phyloP scores from a whole-genome alignment of 2,329 filamentous ascomycete species.

The Trichoderma afroharzianum region DNA sequence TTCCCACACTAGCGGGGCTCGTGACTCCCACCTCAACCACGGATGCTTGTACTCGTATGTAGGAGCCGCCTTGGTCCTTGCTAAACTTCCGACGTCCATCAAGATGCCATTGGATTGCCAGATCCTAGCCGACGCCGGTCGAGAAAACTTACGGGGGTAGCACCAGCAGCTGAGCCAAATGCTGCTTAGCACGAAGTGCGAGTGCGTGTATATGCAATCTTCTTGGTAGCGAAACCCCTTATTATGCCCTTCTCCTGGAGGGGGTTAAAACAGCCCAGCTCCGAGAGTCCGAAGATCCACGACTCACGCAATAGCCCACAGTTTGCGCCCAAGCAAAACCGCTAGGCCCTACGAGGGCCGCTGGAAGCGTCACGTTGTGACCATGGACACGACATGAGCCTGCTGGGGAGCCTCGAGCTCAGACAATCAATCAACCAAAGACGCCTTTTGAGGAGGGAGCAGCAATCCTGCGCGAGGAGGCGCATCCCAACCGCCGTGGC shows the following conservation, averaged over 20 bases:
- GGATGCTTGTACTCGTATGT: not conserved
- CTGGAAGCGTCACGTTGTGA: not conserved
- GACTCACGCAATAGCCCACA: conserved; percentile 15
- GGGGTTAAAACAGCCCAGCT: not conserved
- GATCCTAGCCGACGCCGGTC: not conserved
- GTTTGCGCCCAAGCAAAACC: conserved; percentile 6
- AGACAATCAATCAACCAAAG: not conserved
- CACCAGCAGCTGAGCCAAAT: not conserved
- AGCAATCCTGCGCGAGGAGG: not conserved
- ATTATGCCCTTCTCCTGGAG: not conserved
- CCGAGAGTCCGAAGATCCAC: conserved; percentile 12
- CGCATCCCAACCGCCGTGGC: not conserved
- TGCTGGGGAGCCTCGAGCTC: not conserved
- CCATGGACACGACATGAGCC: not conserved
- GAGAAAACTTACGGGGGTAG: not conserved
- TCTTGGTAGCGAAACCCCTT: not conserved
- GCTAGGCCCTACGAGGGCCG: conserved; percentile 7
- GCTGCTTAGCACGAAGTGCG: not conserved
- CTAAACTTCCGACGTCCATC: conserved; percentile 1
- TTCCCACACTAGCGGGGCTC: not conserved
- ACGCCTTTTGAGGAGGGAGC: not conserved
- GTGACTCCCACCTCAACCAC: not conserved
- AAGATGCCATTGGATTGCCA: not conserved
- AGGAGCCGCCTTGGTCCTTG: not conserved
- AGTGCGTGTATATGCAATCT: not conserved